These are phyloP conservation scores for Ceratocystis eucalypticola DNA, from an alignment of 2,329 filamentous ascomycete genomes.

Conservation along the genomic window DNA sequence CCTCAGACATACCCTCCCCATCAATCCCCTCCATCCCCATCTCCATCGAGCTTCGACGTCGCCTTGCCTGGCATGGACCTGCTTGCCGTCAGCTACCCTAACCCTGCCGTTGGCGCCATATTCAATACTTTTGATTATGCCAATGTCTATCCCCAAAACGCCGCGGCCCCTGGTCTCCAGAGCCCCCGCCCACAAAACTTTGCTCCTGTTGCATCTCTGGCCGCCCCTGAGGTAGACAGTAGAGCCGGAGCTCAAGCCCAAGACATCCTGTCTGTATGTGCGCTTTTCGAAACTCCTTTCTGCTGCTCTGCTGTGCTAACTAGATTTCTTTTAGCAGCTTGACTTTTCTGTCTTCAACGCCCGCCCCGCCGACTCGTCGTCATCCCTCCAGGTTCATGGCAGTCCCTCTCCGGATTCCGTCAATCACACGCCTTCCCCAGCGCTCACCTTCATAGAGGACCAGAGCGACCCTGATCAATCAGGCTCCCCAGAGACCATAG, in stretches of 20 bases:
- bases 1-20: neutral
- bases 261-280: neutral
- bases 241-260: neutral
- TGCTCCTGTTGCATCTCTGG: neutral
- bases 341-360: neutral
- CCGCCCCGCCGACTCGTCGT: neutral
- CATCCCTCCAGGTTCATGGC: neutral
- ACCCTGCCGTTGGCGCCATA: neutral
- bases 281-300: neutral
- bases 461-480: neutral
- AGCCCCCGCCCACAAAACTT: neutral
- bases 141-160: neutral
- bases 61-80: neutral
- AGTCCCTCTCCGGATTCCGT: neutral
- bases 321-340: neutral
- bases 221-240: neutral
- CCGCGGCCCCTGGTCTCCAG: neutral
- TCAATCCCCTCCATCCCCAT: neutral
- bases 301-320: neutral
- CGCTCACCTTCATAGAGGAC: conserved; percentile 15
- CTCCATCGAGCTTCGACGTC: neutral
- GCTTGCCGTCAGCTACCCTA: neutral
- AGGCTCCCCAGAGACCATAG: conserved; percentile 23
- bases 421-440: neutral
- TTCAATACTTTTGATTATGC: neutral